Evolutionary conservation across 78 protist species (phyloP).

Genomic region (Dictyostelium intermedium): DNA sequence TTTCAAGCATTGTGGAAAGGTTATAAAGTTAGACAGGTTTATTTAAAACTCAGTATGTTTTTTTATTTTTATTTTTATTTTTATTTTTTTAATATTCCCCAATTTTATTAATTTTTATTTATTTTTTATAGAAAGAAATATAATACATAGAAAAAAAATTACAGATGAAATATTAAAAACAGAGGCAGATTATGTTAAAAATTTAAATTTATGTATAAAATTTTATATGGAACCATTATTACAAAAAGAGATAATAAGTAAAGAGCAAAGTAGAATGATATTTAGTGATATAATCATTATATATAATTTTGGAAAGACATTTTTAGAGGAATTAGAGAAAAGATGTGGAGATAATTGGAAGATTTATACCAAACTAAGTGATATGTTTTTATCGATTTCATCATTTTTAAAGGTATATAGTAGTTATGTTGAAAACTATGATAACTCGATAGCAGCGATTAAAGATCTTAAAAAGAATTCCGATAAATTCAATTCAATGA

Average conservation of each 20-base stretch:
- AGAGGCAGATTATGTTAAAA: constrained; percentile 42
- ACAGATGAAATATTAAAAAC: constrained; percentile 46
- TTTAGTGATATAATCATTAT: constrained; percentile 57
- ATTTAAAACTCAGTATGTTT: background rate
- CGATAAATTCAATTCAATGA: background rate
- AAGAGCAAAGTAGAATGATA: constrained; percentile 26
- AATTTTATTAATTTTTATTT: background rate
- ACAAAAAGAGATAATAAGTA: background rate
- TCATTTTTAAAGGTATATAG: constrained; percentile 56
- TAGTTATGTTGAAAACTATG: constrained; percentile 42
- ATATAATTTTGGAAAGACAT: constrained; percentile 25
- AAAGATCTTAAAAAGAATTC: constrained; percentile 18
- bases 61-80: background rate
- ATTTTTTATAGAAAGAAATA: background rate
- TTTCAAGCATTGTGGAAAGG: constrained; percentile 60
- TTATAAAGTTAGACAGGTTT: constrained; percentile 25
- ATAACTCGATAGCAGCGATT: background rate
- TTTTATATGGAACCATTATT: constrained; percentile 34
- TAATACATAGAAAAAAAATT: background rate
- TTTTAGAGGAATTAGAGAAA: background rate
- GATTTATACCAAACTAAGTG: constrained; percentile 7
- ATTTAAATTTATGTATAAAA: constrained; percentile 27
- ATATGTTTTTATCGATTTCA: constrained; percentile 30
- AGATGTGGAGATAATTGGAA: constrained; percentile 14
- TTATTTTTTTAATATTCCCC: background rate